These are phyloP conservation scores for Melampsora larici-populina DNA, from an alignment of 1,284 basidiomycete genomes.

Conservation along the genomic window DNA sequence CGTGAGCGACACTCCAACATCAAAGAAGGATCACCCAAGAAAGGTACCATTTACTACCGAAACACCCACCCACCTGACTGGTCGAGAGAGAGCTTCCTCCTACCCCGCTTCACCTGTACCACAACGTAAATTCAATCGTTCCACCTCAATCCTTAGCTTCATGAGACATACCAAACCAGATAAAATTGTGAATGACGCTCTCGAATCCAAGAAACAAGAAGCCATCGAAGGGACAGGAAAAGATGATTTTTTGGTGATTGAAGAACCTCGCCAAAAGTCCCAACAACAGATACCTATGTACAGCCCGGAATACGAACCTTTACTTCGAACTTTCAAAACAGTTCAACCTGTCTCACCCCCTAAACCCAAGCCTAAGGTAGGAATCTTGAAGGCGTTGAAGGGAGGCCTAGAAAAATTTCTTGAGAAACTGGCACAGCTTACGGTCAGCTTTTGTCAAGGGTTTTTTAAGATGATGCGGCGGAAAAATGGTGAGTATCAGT, in stretches of 20 bases:
- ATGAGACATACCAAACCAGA: background rate
- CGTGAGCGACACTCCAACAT: too few species aligned
- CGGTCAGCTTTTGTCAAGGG: background rate
- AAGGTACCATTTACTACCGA: too few species aligned
- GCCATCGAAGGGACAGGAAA: background rate
- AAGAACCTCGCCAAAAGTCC: background rate
- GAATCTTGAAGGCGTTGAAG: background rate
- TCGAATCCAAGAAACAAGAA: background rate
- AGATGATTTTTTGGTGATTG: background rate
- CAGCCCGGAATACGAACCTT: background rate
- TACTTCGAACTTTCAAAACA: background rate
- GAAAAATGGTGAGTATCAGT: background rate
- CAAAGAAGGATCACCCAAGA: too few species aligned
- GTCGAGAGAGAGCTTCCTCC: background rate
- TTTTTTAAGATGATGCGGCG: background rate
- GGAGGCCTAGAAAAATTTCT: background rate
- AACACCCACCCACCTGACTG: too few species aligned
- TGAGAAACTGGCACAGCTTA: background rate
- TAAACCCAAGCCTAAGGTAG: constrained; percentile 1
- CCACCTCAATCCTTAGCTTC: background rate
- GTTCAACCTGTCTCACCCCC: background rate
- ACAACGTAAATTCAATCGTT: background rate
- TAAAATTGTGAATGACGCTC: background rate
- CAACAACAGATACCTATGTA: background rate
- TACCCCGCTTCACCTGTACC: background rate